phyloP scores from a whole-genome alignment of 768 basidiomycete species.

The Calocybe indica region DNA sequence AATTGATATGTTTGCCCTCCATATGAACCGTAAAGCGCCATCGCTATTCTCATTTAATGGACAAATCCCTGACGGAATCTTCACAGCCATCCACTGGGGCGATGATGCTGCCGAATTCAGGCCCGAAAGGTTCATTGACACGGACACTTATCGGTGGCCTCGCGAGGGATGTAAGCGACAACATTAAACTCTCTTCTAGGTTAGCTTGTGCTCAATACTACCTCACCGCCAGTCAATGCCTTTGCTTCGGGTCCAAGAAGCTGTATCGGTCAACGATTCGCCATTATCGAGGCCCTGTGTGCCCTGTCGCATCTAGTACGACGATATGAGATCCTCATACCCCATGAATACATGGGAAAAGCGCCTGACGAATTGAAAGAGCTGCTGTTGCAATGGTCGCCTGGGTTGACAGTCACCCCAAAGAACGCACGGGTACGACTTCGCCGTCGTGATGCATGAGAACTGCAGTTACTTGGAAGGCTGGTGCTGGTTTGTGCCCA shows the following conservation, averaged over 20 bases:
- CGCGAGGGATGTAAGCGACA: constrained; percentile 38
- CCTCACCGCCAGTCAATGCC: constrained; percentile 25
- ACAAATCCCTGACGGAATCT: not conserved
- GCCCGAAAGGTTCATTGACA: constrained; percentile 47
- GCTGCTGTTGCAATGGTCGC: constrained; percentile 29
- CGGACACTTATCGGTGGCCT: constrained; percentile 43
- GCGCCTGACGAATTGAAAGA: constrained; percentile 26
- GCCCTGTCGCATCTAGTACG: constrained; percentile 38
- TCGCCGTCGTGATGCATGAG: too few species aligned
- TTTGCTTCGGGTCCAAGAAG: constrained; percentile 40
- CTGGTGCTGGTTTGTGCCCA: too few species aligned
- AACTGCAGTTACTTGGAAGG: too few species aligned
- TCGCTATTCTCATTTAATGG: not conserved
- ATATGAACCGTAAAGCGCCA: constrained; percentile 35
- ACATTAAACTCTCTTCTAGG: not conserved
- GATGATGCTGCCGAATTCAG: constrained; percentile 36
- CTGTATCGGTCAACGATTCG: constrained; percentile 47
- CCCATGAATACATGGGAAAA: constrained; percentile 23
- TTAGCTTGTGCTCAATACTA: not conserved
- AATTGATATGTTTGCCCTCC: constrained; percentile 36
- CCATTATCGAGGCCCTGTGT: constrained; percentile 33
- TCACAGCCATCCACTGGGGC: constrained; percentile 44
- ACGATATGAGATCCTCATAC: constrained; percentile 33
- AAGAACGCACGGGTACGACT: too few species aligned
- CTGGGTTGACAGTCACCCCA: constrained; percentile 21